Evolutionary conservation across 2,329 filamentous ascomycete species (phyloP).

Genomic region (Spiromastix sp.): DNA sequence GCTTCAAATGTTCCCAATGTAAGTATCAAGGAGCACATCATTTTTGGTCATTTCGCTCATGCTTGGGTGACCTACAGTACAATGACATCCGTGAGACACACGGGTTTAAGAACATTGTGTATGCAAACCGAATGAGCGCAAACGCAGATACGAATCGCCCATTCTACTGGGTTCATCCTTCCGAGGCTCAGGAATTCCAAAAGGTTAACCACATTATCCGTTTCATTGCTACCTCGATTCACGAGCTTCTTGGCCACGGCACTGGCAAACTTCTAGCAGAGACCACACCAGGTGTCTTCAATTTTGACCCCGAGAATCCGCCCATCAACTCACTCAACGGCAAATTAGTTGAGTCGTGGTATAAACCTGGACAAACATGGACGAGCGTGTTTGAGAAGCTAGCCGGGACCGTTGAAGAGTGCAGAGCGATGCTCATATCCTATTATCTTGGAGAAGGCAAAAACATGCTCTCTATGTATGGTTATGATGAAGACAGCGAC

Average conservation of each 20-base stretch:
- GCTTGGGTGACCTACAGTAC: background rate
- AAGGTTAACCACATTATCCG: conserved; percentile 2
- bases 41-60: background rate
- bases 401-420: conserved; percentile 52
- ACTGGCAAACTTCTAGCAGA: conserved; percentile 54
- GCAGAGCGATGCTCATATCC: conserved; percentile 34
- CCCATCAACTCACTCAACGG: conserved; percentile 47
- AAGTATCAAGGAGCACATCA: conserved; percentile 9
- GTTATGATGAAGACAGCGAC: conserved; percentile 25
- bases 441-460: conserved; percentile 35
- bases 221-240: conserved; percentile 21
- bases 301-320: conserved; percentile 49
- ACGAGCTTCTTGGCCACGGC: conserved; percentile 55
- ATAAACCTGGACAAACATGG: conserved; percentile 55
- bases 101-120: background rate
- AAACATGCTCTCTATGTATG: conserved; percentile 36
- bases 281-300: conserved; percentile 41
- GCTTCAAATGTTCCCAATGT: conserved; percentile 43
- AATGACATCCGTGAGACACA: background rate
- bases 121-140: background rate
- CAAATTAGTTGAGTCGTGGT: conserved; percentile 46
- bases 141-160: background rate
- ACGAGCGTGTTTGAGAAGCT: conserved; percentile 49
- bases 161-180: background rate
- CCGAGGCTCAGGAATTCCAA: background rate